Conservation (phyloP, 495 filamentous ascomycete genomes). For the Xylaria venustula region DNA sequence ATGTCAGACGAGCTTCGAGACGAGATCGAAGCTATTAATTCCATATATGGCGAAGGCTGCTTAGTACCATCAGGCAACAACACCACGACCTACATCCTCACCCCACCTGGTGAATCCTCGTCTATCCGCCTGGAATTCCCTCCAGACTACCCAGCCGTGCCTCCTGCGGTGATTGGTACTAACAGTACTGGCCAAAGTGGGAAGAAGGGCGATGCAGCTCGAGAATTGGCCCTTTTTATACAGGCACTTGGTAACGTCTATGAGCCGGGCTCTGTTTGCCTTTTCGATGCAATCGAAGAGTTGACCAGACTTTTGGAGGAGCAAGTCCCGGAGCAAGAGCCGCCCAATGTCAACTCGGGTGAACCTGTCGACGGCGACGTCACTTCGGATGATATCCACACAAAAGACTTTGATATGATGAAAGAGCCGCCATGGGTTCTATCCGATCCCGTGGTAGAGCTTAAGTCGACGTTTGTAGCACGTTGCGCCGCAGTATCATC, state of each 20-base stretch:
- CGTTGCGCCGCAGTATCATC: slow-evolving; percentile 66
- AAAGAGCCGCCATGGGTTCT: slow-evolving; percentile 65
- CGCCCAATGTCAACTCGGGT: not conserved
- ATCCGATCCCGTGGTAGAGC: slow-evolving; percentile 70
- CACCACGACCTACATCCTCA: slow-evolving; percentile 48
- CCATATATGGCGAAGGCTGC: slow-evolving; percentile 79
- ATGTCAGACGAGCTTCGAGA: slow-evolving; percentile 78
- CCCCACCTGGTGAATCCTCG: slow-evolving; percentile 44
- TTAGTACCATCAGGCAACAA: slow-evolving; percentile 39
- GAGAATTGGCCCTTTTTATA: slow-evolving; percentile 63
- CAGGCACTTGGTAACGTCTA: slow-evolving; percentile 65
- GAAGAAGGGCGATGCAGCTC: slow-evolving; percentile 66
- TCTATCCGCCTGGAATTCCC: slow-evolving; percentile 69
- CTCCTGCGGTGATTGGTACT: slow-evolving; percentile 69
- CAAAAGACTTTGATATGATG: slow-evolving; percentile 4
- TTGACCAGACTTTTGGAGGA: slow-evolving; percentile 37
- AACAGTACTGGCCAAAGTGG: slow-evolving; percentile 54
- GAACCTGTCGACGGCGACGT: not conserved
- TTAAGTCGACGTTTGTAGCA: slow-evolving; percentile 86
- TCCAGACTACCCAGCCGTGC: slow-evolving; percentile 64
- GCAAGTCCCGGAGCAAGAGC: slow-evolving; percentile 3
- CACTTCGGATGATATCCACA: not conserved
- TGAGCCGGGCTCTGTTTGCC: slow-evolving; percentile 72
- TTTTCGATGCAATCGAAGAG: slow-evolving; percentile 83
- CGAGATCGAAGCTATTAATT: slow-evolving; percentile 87